Conservation (phyloP, 148 eudicot genomes). For the Gaultheria prostrata region DNA sequence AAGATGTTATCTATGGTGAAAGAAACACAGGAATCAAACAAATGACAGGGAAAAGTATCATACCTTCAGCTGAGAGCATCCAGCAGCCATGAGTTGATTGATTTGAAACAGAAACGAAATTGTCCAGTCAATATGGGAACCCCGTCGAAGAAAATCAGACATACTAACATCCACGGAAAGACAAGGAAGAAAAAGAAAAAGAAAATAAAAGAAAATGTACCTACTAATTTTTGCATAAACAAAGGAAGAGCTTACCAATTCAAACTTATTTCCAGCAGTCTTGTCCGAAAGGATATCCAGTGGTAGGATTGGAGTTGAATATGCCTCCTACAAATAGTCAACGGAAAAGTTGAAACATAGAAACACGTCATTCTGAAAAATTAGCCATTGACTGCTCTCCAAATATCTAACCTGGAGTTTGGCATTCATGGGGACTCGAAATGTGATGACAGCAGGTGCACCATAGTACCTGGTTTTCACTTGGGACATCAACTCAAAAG, state of each 20-base stretch:
- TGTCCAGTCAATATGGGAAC: constrained; percentile 1
- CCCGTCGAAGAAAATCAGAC: not conserved
- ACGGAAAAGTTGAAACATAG: not conserved
- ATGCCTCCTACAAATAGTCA: constrained; percentile 43
- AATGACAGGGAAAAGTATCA: not conserved
- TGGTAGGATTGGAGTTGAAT: constrained; percentile 53
- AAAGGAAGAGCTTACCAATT: constrained; percentile 32
- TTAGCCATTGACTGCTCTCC: not conserved
- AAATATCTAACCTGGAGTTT: constrained; percentile 42
- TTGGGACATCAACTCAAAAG: constrained; percentile 52
- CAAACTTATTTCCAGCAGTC: constrained; percentile 31
- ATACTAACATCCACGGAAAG: not conserved
- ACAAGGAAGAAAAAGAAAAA: not conserved
- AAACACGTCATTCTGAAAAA: not conserved
- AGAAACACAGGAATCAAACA: constrained; percentile 11
- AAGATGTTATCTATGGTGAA: not conserved
- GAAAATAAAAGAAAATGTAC: not conserved
- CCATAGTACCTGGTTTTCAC: constrained; percentile 43
- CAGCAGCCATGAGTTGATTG: constrained; percentile 23
- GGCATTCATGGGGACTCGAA: constrained; percentile 44
- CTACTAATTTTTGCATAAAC: not conserved
- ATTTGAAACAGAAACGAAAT: not conserved
- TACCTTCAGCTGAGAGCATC: constrained; percentile 37
- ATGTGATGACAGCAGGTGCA: constrained; percentile 55
- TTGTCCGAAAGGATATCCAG: constrained; percentile 41